These are phyloP conservation scores for Fusarium pseudograminearum DNA, from an alignment of 2,329 filamentous ascomycete genomes.

Conservation along the genomic window DNA sequence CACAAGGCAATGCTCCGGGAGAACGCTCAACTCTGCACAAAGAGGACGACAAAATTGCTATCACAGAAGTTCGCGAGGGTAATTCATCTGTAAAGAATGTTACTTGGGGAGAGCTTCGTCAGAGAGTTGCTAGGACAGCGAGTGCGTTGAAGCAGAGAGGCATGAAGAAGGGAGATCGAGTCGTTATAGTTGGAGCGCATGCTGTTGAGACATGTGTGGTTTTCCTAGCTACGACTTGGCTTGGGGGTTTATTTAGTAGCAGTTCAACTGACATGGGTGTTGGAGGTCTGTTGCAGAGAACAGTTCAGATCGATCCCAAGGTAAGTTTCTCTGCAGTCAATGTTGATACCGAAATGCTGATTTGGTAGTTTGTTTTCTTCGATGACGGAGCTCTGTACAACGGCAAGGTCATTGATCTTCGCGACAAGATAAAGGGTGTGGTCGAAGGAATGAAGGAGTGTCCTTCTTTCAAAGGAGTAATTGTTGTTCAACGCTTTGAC, in stretches of 20 bases:
- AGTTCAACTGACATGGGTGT: constrained; percentile 87
- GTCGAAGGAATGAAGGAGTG: constrained; percentile 72
- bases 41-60: constrained; percentile 76
- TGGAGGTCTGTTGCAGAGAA: constrained; percentile 79
- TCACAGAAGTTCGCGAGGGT: constrained; percentile 80
- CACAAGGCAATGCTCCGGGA: constrained; percentile 58
- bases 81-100: constrained; percentile 66
- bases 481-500: constrained; percentile 75
- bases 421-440: constrained; percentile 79
- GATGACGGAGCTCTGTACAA: constrained; percentile 86
- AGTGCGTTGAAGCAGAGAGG: constrained; percentile 76
- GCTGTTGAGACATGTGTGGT: constrained; percentile 79
- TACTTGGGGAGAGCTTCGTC: constrained; percentile 75
- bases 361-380: constrained; percentile 76
- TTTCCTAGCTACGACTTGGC: constrained; percentile 74
- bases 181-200: constrained; percentile 81
- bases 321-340: constrained; percentile 48
- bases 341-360: neutral
- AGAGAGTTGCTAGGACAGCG: constrained; percentile 68
- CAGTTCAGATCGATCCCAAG: constrained; percentile 80
- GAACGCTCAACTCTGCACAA: constrained; percentile 69
- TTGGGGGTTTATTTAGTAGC: constrained; percentile 81
- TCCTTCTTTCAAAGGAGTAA: constrained; percentile 69
- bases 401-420: constrained; percentile 77
- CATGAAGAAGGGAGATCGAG: constrained; percentile 76